These are phyloP conservation scores for Monilinia laxa DNA, from an alignment of 2,329 filamentous ascomycete species.

Conservation along the genomic window DNA sequence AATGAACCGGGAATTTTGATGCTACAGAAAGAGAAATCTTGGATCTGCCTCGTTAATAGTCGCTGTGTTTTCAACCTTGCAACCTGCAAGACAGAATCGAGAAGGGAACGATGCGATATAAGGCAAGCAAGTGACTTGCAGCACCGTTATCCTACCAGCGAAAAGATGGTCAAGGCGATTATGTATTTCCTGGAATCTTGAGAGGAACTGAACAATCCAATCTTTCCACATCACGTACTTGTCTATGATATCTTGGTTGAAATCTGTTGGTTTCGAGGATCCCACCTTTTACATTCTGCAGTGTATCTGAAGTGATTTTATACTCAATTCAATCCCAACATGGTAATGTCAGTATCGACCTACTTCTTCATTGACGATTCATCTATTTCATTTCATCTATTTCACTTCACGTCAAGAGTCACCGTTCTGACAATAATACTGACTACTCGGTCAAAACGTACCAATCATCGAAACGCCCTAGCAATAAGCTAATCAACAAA, in stretches of 20 bases:
- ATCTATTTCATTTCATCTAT: neutral
- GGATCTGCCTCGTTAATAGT: neutral
- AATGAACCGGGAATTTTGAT: neutral
- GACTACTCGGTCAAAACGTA: neutral
- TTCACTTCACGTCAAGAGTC: too few relatives aligned
- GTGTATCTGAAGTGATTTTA: too few relatives aligned
- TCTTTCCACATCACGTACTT: neutral
- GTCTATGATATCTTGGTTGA: neutral
- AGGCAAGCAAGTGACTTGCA: constrained; percentile 10
- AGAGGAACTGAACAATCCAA: too few relatives aligned
- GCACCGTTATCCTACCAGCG: neutral
- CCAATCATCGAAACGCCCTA: neutral
- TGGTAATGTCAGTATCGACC: neutral
- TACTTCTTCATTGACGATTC: neutral
- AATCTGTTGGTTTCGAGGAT: neutral
- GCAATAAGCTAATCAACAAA: neutral
- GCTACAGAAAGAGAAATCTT: neutral
- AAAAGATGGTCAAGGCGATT: too few relatives aligned
- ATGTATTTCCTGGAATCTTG: neutral
- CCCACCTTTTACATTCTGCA: neutral
- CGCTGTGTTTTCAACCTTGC: neutral
- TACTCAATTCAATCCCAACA: neutral
- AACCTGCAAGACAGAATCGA: neutral
- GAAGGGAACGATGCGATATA: neutral
- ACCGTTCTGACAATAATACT: neutral